Percentiles rank a stretch among this genome's conserved stretches.
These are phyloP conservation scores for Halophytophthora polymorphica DNA, from an alignment of 352 stramenopile genomes.

Conservation along the genomic window DNA sequence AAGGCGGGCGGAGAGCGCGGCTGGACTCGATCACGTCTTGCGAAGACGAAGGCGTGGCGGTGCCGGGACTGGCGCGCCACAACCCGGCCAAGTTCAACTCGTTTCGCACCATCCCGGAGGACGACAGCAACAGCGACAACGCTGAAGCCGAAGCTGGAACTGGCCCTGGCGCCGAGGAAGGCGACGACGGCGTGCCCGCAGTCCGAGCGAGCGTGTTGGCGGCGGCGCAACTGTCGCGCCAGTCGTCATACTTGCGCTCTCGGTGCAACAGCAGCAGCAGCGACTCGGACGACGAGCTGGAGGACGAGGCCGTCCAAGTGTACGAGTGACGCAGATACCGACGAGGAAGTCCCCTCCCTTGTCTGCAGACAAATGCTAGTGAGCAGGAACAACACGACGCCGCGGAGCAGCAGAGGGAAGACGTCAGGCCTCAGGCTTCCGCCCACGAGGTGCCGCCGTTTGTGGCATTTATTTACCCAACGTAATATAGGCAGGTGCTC, in stretches of 20 bases:
- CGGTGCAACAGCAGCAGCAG: conserved; percentile 24
- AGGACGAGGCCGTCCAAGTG: conserved; percentile 30
- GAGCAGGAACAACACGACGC: neutral
- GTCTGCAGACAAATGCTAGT: conserved; percentile 4
- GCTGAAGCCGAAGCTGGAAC: conserved; percentile 15
- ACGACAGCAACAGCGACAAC: conserved; percentile 33
- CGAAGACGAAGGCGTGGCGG: conserved; percentile 71
- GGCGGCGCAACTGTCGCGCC: conserved; percentile 22
- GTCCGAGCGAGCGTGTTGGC: conserved; percentile 20
- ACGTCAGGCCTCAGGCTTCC: too few relatives aligned
- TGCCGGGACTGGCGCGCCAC: conserved; percentile 66
- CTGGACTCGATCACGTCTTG: conserved; percentile 32
- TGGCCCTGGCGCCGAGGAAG: conserved; percentile 16
- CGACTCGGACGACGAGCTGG: conserved; percentile 18
- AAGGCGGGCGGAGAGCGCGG: conserved; percentile 15
- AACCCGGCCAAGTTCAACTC: conserved; percentile 85
- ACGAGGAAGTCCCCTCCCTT: neutral
- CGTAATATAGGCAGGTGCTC: too few relatives aligned
- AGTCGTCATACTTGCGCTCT: conserved; percentile 14
- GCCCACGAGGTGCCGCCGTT: too few relatives aligned
- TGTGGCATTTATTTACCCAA: too few relatives aligned
- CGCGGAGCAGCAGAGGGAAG: too few relatives aligned
- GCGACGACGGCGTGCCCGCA: conserved; percentile 16
- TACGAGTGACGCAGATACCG: conserved; percentile 25
- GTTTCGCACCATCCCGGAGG: conserved; percentile 62